Evolutionary conservation across 805 yeast species (phyloP), one percentile per base, ranked within the genome.

Genomic region (Yarrowia sp.): DNA sequence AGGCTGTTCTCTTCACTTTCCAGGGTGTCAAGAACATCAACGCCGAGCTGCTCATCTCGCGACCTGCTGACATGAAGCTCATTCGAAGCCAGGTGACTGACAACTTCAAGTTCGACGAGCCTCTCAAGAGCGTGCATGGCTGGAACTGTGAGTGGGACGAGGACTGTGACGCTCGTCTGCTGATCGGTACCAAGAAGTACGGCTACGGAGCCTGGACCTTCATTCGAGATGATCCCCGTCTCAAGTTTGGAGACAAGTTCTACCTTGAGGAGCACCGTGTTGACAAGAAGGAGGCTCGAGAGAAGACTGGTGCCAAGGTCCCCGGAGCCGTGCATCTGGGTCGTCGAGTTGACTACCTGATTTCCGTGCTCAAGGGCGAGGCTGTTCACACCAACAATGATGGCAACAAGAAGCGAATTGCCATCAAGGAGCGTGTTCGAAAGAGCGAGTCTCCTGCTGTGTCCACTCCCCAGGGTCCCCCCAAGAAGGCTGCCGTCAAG

Each of bases 151-250:
- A 86, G 36, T 95, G 99, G 99, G 81, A 82, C 2, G 81, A 83
- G 14, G 85, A 82, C 39, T 97, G 95, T 75, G 99, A 95, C 76
- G 90, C 92, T 64, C 90, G 87, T 86, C 82, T 95, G 66, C 77
- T 95, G 70, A 85, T 90, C 42, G 99, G 99, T 71, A 90, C 94
- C 24, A 84, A 85, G 74, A 92, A 91, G 78, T 93, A 93, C 78
- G 99, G 99, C 0, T 93, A 92, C 77, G 98, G 98, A 17, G 88
- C 97, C 0, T 95, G 99, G 99, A 76, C 84, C 2, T 93, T 90
- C 74, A 93, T 95, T 55, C 83, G 99, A 75, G 99, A 95, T 79
- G 99, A 95, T 78, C 98, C 99, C 1, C 84, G 91, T 65, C 82
- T 95, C 69, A 93, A 92, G 12, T 81, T 95, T 70, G 90, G 91